Percentiles rank a stretch among this genome's conserved stretches.
phyloP scores from a whole-genome alignment of 805 yeast genomes.

The Ogataea degrootiae region DNA sequence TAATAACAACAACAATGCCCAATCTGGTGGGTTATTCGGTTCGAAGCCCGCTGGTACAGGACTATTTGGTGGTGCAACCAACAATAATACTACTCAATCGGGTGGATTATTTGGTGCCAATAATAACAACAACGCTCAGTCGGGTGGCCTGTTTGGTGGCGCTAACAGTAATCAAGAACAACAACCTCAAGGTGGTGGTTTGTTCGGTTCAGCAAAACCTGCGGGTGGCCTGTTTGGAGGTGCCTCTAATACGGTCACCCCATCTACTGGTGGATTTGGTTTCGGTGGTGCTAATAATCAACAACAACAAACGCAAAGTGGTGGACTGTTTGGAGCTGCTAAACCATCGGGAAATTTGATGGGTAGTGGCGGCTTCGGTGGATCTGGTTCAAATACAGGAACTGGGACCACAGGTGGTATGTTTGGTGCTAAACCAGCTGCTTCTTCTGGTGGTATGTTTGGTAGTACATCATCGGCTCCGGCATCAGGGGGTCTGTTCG shows the following conservation, averaged over 20 bases:
- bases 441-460: conserved; percentile 27
- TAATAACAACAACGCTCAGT: conserved; percentile 14
- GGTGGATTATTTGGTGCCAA: conserved; percentile 32
- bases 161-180: conserved; percentile 16
- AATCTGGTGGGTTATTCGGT: conserved; percentile 31
- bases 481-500: conserved; percentile 33
- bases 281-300: conserved; percentile 9
- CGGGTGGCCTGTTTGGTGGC: conserved; percentile 31
- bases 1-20: conserved; percentile 10
- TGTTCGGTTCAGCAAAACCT: conserved; percentile 29
- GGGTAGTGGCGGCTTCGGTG: conserved; percentile 20
- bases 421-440: conserved; percentile 30
- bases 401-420: conserved; percentile 29
- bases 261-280: conserved; percentile 21
- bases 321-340: conserved; percentile 36
- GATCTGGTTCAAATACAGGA: conserved; percentile 4
- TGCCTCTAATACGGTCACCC: conserved; percentile 18
- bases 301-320: conserved; percentile 26
- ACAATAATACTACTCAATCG: conserved; percentile 8
- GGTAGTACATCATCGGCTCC: conserved; percentile 13
- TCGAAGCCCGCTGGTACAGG: conserved; percentile 7
- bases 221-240: conserved; percentile 41
- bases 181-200: conserved; percentile 20
- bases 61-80: conserved; percentile 2
- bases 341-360: conserved; percentile 16